Conservation (phyloP, 2,329 filamentous ascomycete species). For the Alternaria sp. region DNA sequence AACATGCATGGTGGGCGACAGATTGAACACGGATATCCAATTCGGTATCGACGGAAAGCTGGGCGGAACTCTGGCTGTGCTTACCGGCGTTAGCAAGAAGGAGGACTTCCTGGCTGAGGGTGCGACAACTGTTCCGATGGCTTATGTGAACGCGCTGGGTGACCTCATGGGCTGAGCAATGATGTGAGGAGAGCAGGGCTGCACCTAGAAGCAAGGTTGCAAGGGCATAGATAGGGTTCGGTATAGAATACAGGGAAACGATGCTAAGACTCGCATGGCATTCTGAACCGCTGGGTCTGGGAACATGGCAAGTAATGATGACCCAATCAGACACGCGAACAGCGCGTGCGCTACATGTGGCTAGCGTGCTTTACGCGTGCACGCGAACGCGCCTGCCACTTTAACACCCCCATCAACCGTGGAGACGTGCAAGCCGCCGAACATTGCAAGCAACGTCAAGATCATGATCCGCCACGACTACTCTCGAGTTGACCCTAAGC, state of each 20-base stretch:
- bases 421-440: conserved; percentile 2
- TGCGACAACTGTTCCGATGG: conserved; percentile 74
- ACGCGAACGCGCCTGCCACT: conserved; percentile 31
- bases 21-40: conserved; percentile 92
- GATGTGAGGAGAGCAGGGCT: not conserved
- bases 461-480: conserved; percentile 49
- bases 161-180: conserved; percentile 64
- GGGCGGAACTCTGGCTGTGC: conserved; percentile 87
- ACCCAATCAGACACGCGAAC: not conserved
- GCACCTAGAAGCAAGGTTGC: too few relatives aligned
- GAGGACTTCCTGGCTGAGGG: conserved; percentile 78
- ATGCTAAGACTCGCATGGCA: not conserved
- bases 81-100: conserved; percentile 88
- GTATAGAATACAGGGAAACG: conserved; percentile 2
- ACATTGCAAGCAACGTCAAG: conserved; percentile 7
- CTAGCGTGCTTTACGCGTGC: conserved; percentile 23
- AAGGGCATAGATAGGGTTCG: not conserved
- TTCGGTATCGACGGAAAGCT: conserved; percentile 92
- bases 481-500: conserved; percentile 67
- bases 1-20: conserved; percentile 95
- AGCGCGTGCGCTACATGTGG: conserved; percentile 9
- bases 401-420: conserved; percentile 17
- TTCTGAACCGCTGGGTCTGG: not conserved
- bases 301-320: not conserved
- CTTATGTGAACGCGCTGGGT: conserved; percentile 83